A percentile compares a stretch with the other conserved stretches of the same genome.
Evolutionary conservation across 2,329 filamentous ascomycete genomes (phyloP).

Genomic region (Cytospora schulzeri): DNA sequence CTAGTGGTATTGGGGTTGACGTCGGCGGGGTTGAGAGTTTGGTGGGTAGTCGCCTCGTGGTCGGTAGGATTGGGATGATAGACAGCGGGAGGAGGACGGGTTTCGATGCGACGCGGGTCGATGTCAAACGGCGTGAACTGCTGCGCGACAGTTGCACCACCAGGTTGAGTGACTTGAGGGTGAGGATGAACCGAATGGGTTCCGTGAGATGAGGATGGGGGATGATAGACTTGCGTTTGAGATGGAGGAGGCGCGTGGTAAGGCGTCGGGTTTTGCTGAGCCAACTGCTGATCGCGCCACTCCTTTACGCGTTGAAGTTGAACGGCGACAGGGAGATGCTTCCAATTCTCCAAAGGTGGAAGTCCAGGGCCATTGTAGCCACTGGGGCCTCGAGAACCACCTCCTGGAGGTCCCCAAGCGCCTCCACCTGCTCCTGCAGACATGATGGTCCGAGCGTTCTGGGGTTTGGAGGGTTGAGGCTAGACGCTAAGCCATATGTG

Average conservation of each 20-base stretch:
- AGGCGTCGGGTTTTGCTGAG: neutral
- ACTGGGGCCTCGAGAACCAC: neutral
- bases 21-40: constrained; percentile 35
- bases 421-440: constrained; percentile 2
- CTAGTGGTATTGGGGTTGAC: constrained; percentile 30
- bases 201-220: too few species aligned
- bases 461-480: neutral
- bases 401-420: neutral
- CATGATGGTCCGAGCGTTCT: neutral
- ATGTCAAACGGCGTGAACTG: neutral
- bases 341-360: constrained; percentile 18
- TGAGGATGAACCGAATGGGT: neutral
- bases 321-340: constrained; percentile 15
- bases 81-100: neutral
- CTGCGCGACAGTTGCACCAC: neutral
- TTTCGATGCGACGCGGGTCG: neutral
- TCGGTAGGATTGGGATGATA: neutral
- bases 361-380: constrained; percentile 4
- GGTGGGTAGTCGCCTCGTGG: neutral
- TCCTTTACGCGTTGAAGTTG: constrained; percentile 6
- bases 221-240: neutral
- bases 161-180: neutral
- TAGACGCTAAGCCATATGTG: neutral
- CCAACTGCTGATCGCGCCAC: constrained; percentile 13
- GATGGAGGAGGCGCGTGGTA: neutral